These are phyloP conservation scores for Coffea humblotiana DNA, from an alignment of 305 asterid species.

Conservation along the genomic window DNA sequence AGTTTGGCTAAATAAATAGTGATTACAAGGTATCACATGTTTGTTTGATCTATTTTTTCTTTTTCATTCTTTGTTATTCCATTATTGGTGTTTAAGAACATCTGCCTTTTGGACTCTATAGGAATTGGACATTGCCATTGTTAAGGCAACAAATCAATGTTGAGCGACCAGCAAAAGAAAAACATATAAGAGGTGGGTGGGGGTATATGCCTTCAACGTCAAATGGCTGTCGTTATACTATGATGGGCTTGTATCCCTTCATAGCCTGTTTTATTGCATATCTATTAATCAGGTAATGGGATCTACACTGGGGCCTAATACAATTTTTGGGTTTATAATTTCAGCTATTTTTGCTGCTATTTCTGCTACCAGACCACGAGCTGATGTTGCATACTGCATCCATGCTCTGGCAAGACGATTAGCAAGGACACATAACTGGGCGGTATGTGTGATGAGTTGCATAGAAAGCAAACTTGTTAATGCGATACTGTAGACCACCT, in stretches of 20 bases:
- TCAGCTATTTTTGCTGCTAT: conserved; percentile 79
- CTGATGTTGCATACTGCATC: conserved; percentile 98
- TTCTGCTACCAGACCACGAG: conserved; percentile 95
- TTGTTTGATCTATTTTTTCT: background rate
- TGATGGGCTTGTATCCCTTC: conserved; percentile 5
- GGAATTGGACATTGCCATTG: conserved; percentile 98
- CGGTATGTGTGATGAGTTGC: conserved; percentile 48
- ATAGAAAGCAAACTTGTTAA: background rate
- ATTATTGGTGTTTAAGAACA: conserved; percentile 9
- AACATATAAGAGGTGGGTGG: conserved; percentile 73
- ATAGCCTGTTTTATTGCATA: background rate
- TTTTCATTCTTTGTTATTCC: conserved; percentile 9
- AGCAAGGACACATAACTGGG: conserved; percentile 96
- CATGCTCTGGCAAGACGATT: conserved; percentile 94
- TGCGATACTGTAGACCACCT: background rate
- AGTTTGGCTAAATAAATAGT: conserved; percentile 92
- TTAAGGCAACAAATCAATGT: conserved; percentile 98
- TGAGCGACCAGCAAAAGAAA: conserved; percentile 95
- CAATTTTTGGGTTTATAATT: conserved; percentile 28
- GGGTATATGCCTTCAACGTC: background rate
- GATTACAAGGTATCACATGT: conserved; percentile 73
- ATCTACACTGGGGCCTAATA: conserved; percentile 27
- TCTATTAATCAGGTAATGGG: background rate
- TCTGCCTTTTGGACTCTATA: conserved; percentile 23
- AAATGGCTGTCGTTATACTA: background rate